Conservation (phyloP, 106 monocot genomes). For the Ottelia alismoides region DNA sequence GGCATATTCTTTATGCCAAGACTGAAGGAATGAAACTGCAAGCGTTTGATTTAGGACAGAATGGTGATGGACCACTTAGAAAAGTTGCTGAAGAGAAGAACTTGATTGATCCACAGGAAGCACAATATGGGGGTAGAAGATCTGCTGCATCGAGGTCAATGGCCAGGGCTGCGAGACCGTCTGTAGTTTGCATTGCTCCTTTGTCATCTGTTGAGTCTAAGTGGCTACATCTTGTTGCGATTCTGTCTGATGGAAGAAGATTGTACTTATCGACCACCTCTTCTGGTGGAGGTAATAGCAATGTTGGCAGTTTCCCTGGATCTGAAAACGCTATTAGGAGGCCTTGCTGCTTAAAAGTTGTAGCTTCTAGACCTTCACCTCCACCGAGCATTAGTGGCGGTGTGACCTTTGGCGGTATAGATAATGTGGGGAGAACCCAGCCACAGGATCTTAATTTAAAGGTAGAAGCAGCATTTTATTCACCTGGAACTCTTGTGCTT, state of each 20-base stretch:
- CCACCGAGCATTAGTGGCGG: conserved; percentile 54
- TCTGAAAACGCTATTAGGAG: conserved; percentile 34
- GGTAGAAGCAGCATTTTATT: conserved; percentile 81
- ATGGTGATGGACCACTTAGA: conserved; percentile 68
- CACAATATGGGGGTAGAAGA: conserved; percentile 54
- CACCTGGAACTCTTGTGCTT: conserved; percentile 55
- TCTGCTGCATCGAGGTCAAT: conserved; percentile 33
- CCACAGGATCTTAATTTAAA: conserved; percentile 76
- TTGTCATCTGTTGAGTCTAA: conserved; percentile 75
- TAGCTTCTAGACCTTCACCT: conserved; percentile 92
- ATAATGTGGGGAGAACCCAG: conserved; percentile 45
- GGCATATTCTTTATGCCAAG: conserved; percentile 68
- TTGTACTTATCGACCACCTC: conserved; percentile 76
- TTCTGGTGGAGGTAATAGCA: conserved; percentile 45
- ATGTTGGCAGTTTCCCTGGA: conserved; percentile 35
- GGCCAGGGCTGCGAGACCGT: conserved; percentile 42
- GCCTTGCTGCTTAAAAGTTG: conserved; percentile 75
- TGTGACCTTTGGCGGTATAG: conserved; percentile 49
- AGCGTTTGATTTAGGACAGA: conserved; percentile 69
- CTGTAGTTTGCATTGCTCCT: conserved; percentile 66
- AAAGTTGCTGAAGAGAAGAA: conserved; percentile 84
- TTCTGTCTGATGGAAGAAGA: conserved; percentile 96
- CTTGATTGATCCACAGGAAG: conserved; percentile 76
- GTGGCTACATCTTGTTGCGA: conserved; percentile 65
- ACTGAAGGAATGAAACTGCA: conserved; percentile 92